Base-by-base conservation (phyloP, 2,329 filamentous ascomycete species). In the Cladosporium sp. region DNA sequence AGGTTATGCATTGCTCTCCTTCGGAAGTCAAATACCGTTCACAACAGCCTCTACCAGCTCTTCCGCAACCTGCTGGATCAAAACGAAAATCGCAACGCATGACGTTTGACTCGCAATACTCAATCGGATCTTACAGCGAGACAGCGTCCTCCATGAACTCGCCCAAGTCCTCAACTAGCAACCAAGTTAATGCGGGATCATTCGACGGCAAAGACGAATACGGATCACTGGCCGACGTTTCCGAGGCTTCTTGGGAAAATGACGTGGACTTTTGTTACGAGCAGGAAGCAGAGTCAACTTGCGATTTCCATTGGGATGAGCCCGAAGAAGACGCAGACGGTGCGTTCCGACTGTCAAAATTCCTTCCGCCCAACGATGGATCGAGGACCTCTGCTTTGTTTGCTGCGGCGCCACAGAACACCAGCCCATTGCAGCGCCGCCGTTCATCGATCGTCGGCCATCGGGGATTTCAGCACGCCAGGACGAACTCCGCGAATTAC, bases 181-280 rank as follows among this genome's bases (percentile, higher is more conserved):
- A 33, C 31, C 43, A 22, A 2, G 28, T 37, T 19, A 52, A 14
- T 11, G 42, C 37, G 11, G 42, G 43, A 18, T 22, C 7, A 19
- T 13, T n/a, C 42, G 10, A 28, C 22, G 22, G 22, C 22, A 5
- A 7, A 9, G 40, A 44, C 42, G 40, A 51, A 13, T 19, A 16
- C 10, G 19, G 9, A 4, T 52, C 49, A 10, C 40, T n/a, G 7
- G 40, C 31, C n/a, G 49, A 38, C 7, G 10, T 33, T 9, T 31
- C 31, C 19, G 31, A 42, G 57, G 32, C 51, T 56, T 34, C 55
- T 1, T 84, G 81, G 81, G 80, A 84, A 59, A 79, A 81, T 37
- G 79, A 82, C 55, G 79, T 84, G 52, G 80, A 83, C 58, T 83
- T 79, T 60, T 81, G 78, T 60, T 83, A 83, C 58, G 77, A 82